A percentile compares a stretch with the other conserved stretches of the same genome.
phyloP scores from a whole-genome alignment of 1,284 basidiomycete species.

The Leccinum pseudoinsigne region DNA sequence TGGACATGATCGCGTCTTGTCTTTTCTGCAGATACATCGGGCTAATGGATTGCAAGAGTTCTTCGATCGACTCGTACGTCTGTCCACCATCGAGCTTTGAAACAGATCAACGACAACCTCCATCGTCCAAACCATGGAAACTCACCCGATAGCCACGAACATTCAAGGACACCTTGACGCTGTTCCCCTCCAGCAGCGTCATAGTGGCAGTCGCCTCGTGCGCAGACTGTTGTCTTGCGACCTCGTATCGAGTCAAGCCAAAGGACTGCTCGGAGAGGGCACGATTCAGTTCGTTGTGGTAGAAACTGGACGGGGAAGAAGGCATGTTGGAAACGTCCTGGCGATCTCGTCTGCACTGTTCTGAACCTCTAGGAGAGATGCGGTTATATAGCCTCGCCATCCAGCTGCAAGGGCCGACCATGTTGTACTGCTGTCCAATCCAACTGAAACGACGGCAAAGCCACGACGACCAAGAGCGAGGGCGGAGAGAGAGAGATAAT shows the following conservation, averaged over 20 bases:
- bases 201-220: conserved; percentile 54
- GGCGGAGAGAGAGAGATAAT: conserved; percentile 18
- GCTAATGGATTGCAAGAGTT: conserved; percentile 53
- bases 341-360: conserved; percentile 18
- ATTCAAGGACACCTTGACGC: conserved; percentile 48
- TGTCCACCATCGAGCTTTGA: conserved; percentile 23
- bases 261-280: conserved; percentile 60
- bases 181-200: conserved; percentile 53
- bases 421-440: conserved; percentile 16
- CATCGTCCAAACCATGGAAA: not conserved
- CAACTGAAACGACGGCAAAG: conserved; percentile 5
- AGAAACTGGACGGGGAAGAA: conserved; percentile 40
- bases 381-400: conserved; percentile 34
- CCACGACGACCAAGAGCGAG: conserved; percentile 14
- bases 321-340: conserved; percentile 20
- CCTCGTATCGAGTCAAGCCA: conserved; percentile 49
- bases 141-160: conserved; percentile 53
- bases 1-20: conserved; percentile 47
- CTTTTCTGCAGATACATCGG: conserved; percentile 47
- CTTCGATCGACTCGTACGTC: conserved; percentile 57
- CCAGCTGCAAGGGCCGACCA: conserved; percentile 29
- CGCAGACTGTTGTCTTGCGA: conserved; percentile 36
- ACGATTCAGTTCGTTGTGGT: conserved; percentile 49
- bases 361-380: conserved; percentile 9
- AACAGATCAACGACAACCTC: conserved; percentile 9